Evolutionary conservation across 805 yeast genomes (phyloP).

Genomic region (Cyberlindnera mrakii): DNA sequence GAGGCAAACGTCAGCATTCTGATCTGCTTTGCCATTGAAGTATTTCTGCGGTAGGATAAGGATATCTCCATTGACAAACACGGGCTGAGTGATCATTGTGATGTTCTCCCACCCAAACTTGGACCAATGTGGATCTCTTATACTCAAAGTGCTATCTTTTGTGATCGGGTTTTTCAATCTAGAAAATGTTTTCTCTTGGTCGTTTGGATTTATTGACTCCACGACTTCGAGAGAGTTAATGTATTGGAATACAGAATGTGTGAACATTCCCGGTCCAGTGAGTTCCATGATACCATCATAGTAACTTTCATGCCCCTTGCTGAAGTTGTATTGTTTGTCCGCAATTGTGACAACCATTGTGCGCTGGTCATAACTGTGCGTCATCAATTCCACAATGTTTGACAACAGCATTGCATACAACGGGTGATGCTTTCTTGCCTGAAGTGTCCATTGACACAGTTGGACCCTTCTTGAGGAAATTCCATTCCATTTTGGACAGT

Average conservation of each 20-base stretch:
- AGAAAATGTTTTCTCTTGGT: conserved; percentile 6
- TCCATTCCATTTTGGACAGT: conserved; percentile 46
- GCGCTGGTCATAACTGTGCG: conserved; percentile 29
- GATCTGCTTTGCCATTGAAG: conserved; percentile 13
- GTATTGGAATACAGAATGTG: conserved; percentile 29
- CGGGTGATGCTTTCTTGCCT: conserved; percentile 58
- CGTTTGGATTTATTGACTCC: conserved; percentile 6
- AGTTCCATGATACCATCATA: conserved; percentile 58
- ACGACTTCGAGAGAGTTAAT: conserved; percentile 6
- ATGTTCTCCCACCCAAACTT: conserved; percentile 20
- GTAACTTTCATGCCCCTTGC: conserved; percentile 44
- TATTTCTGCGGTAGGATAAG: conserved; percentile 14
- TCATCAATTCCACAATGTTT: conserved; percentile 44
- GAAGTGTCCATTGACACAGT: conserved; percentile 58
- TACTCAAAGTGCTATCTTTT: conserved; percentile 6
- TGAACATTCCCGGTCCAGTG: conserved; percentile 50
- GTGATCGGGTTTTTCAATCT: conserved; percentile 5
- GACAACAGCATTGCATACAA: conserved; percentile 48
- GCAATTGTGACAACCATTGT: conserved; percentile 21
- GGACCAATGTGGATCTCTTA: conserved; percentile 5
- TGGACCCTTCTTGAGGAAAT: conserved; percentile 49
- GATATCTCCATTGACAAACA: conserved; percentile 13
- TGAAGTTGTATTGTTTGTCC: conserved; percentile 26
- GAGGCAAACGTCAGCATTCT: conserved; percentile 5
- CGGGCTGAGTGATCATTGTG: conserved; percentile 13